A percentile compares a stretch with the other conserved stretches of the same genome.
phyloP scores from a whole-genome alignment of 208 protist genomes.

The Crithidia mellificae region DNA sequence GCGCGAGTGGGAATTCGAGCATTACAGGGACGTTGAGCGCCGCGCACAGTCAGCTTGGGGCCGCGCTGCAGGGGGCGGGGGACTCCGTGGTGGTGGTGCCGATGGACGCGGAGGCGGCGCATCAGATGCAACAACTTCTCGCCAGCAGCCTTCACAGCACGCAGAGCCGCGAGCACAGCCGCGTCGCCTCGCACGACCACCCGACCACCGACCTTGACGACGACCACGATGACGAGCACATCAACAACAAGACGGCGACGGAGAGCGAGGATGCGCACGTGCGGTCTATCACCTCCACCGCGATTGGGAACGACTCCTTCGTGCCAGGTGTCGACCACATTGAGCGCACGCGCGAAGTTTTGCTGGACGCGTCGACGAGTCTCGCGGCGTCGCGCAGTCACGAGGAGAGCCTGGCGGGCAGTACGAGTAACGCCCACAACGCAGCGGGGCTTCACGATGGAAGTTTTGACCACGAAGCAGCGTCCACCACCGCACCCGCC shows the following conservation, averaged over 20 bases:
- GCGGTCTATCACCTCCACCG: background rate
- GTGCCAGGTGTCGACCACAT: background rate
- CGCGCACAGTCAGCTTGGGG: conserved; percentile 1
- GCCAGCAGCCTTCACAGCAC: background rate
- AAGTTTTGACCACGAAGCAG: too few relatives aligned
- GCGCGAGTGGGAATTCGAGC: conserved; percentile 6
- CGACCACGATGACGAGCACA: background rate
- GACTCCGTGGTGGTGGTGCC: conserved; percentile 15
- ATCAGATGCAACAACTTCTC: conserved; percentile 26
- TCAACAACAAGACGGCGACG: background rate
- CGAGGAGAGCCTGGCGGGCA: background rate
- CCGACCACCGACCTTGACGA: background rate
- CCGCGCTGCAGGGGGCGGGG: conserved; percentile 5
- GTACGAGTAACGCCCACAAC: background rate
- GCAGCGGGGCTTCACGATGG: background rate
- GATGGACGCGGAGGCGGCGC: conserved; percentile 21
- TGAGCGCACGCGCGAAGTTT: background rate
- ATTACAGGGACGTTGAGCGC: conserved; percentile 11
- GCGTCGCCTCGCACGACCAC: background rate
- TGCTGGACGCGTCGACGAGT: background rate
- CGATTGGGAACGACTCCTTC: background rate
- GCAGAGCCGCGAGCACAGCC: conserved; percentile 5
- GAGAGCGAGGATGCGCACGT: background rate
- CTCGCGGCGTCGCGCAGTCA: background rate
- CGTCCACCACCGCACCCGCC: too few relatives aligned